Base-by-base conservation (phyloP, 768 basidiomycete species). In the Pleurotus eryngii region DNA sequence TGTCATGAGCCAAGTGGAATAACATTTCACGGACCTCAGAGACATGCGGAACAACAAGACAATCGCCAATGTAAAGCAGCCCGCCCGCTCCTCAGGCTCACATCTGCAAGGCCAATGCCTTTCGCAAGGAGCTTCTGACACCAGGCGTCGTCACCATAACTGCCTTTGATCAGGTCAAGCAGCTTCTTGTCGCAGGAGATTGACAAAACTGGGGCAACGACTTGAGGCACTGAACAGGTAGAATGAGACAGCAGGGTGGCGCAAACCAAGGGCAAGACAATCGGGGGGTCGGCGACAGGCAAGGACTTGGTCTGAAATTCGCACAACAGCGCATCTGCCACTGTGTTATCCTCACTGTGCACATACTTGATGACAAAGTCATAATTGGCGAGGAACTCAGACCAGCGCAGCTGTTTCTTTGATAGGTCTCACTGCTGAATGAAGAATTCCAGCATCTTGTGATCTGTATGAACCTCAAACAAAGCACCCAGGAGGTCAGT, bases 1-100 rank as follows among this genome's bases (percentile, higher is more conserved):
- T 26, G 49, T 63, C 58, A 27, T 63, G 70, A 0, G 54, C 61
- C 11, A 63, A 59, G 9, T 59, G 62, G 46, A 63, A 64, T 2
- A 61, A 46, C 35, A n/a, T 37, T 46, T 54, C 62, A 5, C 57
- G 18, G 14, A 63, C 6, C 15, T 47, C 14, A 1, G 43, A 35
- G 17, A 45, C 46, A 8, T 48, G 26, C 8, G 61, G 61, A 6
- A 63, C 46, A 1, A 65, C 48, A 1, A 50, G 37, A 0, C 59
- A 47, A 22, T 60, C 47, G 11, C 57, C 58, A 22, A 62, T 42
- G 20, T 56, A 65, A 38, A 49, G 53, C 3, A 65, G n/a, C n/a
- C n/a, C n/a, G 56, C 1, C 38, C 56, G 17, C 47, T 30, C 3
- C 12, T 6, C 37, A 15, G 35, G 5, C 49, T 20, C 20, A 48